Percentiles rank a stretch among this genome's conserved stretches.
Evolutionary conservation across 345 rosid species (phyloP).

Genomic region (Eucalyptus cloeziana): DNA sequence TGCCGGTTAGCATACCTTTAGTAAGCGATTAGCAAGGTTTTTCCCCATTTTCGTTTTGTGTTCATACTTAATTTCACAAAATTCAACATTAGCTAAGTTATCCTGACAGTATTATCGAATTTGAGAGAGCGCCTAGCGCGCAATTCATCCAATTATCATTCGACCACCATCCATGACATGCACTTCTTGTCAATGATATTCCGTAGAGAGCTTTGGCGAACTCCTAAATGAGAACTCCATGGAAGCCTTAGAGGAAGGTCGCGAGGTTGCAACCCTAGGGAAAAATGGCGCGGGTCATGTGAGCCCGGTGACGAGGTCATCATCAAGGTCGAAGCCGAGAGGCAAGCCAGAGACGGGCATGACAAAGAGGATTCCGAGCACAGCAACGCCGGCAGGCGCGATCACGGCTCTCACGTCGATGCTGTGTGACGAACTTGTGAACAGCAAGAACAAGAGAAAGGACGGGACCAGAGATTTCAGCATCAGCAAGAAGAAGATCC

Average conservation of each 20-base stretch:
- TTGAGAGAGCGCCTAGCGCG: not conserved
- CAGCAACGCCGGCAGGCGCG: slow-evolving; percentile 28
- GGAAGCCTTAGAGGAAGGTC: slow-evolving; percentile 23
- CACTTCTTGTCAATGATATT: not conserved
- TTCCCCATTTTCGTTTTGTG: not conserved
- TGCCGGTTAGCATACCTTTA: not conserved
- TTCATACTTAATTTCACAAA: not conserved
- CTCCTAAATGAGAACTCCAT: not conserved
- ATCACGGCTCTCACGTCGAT: slow-evolving; percentile 48
- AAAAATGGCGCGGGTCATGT: slow-evolving; percentile 39
- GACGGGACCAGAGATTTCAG: slow-evolving; percentile 35
- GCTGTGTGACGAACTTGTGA: slow-evolving; percentile 73
- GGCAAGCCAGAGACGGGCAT: slow-evolving; percentile 56
- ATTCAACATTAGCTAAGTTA: not conserved
- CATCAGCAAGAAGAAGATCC: slow-evolving; percentile 56
- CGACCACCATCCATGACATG: not conserved
- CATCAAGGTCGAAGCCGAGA: slow-evolving; percentile 36
- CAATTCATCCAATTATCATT: not conserved
- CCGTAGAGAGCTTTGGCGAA: slow-evolving; percentile 25
- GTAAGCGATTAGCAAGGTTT: not conserved
- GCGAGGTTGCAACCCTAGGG: slow-evolving; percentile 41
- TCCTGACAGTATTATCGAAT: not conserved
- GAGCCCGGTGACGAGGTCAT: slow-evolving; percentile 25
- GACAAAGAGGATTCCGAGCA: slow-evolving; percentile 54
- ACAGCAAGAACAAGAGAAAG: slow-evolving; percentile 32